Evolutionary conservation across 1,284 basidiomycete genomes (phyloP), one percentile per base, ranked within the genome.

Genomic region (Papiliotrema nemorosa): DNA sequence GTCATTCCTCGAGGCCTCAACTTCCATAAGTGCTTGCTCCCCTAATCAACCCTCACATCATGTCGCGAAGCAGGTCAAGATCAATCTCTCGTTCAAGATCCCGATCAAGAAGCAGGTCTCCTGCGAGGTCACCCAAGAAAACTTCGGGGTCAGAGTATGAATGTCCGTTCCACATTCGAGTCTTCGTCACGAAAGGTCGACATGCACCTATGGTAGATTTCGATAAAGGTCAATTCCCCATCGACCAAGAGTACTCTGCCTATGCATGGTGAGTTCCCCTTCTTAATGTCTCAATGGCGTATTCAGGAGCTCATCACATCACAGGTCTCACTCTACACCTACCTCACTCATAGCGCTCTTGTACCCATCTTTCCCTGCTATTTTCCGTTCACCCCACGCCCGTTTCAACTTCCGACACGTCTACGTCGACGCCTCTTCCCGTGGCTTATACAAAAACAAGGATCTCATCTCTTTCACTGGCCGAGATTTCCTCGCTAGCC

Each of bases 351-450:
- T 73, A 36, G 60, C 62, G 20, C 62, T 67, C 20, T 58, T 73
- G n/a, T 57, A 57, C 36, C 62, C 70, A 5, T 58, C 64, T 14
- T 66, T 73, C 54, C 70, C 70, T 0, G 46, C 68, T 20, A 52
- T 57, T 5, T 71, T 68, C 51, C 64, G 70, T 27, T 69, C 69
- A 1, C 67, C 69, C 0, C 47, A 56, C 2, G 64, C 69, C 2
- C 58, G 69, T 5, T 71, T 62, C 55, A 50, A 61, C 14, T 69
- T 71, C 52, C 49, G 61, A 58, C 70, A 71, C 54, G 62, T 71
- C 29, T 73, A 69, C 52, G 70, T 71, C 53, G 70, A 73, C 47
- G 69, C 68, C 9, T 64, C 63, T 16, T 60, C 61, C 16, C 57
- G 64, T 4, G 65, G 69, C 0, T 52, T 73, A 40, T 73, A 71